Percentiles rank a stretch among this genome's conserved stretches.
phyloP scores from a whole-genome alignment of 176 grass and related monocot species.

The Lolium multiflorum region DNA sequence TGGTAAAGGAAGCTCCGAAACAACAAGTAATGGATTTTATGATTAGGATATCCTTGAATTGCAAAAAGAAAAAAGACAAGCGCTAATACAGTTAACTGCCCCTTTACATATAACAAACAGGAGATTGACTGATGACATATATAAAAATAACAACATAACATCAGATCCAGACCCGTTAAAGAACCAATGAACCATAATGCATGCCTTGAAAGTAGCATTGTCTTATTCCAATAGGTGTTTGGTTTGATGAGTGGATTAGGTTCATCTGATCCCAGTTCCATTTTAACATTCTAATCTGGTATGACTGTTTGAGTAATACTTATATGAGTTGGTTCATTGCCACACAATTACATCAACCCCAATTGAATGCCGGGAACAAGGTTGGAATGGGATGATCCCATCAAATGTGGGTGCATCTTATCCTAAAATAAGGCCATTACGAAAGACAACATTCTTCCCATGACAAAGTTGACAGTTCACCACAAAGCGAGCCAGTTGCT shows the following conservation, averaged over 20 bases:
- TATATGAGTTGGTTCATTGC: background rate
- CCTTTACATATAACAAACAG: background rate
- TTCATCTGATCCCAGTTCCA: background rate
- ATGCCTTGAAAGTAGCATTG: slow-evolving; percentile 25
- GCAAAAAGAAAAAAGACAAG: background rate
- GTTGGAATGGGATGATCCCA: slow-evolving; percentile 6
- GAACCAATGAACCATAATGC: slow-evolving; percentile 37
- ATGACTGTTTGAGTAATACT: background rate
- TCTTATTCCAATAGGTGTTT: slow-evolving; percentile 27
- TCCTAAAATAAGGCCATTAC: slow-evolving; percentile 23
- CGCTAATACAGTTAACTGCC: background rate
- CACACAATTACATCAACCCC: background rate
- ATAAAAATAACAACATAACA: slow-evolving; percentile 38
- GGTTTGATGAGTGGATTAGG: background rate
- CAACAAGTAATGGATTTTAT: background rate
- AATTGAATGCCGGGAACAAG: slow-evolving; percentile 7
- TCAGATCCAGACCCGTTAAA: slow-evolving; percentile 41
- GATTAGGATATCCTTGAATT: background rate
- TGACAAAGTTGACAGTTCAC: slow-evolving; percentile 30
- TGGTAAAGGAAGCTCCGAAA: background rate
- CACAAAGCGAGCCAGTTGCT: slow-evolving; percentile 29
- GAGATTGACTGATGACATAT: background rate
- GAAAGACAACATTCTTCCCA: slow-evolving; percentile 24
- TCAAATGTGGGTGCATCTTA: background rate
- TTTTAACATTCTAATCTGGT: background rate